Percentiles rank a stretch among this genome's conserved stretches.
Evolutionary conservation across 345 rosid genomes (phyloP).

Genomic region (Populus euphratica): DNA sequence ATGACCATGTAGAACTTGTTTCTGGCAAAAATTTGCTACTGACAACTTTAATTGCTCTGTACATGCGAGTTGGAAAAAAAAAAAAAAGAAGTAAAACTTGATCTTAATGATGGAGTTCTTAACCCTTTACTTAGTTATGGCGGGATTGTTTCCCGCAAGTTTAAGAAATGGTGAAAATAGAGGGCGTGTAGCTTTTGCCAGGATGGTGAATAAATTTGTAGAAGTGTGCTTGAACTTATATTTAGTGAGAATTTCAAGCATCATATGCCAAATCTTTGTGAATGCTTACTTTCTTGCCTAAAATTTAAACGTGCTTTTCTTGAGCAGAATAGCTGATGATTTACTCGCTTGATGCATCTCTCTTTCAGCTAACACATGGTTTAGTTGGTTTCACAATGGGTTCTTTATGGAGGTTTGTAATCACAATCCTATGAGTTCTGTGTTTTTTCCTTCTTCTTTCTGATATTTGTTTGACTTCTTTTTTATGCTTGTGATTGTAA

Average conservation of each 20-base stretch:
- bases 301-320: neutral
- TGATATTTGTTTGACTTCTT: neutral
- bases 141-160: neutral
- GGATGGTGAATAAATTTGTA: neutral
- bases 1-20: neutral
- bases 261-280: neutral
- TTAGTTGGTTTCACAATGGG: constrained; percentile 80
- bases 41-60: neutral
- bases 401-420: constrained; percentile 74
- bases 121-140: neutral
- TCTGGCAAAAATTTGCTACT: neutral
- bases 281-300: neutral
- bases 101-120: no score
- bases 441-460: neutral
- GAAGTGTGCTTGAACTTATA: neutral
- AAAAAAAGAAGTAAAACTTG: neutral
- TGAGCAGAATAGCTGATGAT: neutral
- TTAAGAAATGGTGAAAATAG: neutral
- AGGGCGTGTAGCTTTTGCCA: neutral
- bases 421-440: neutral
- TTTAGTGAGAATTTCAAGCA: neutral
- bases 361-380: constrained; percentile 77
- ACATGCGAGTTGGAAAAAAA: neutral
- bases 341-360: constrained; percentile 6
- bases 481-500: neutral